These are phyloP conservation scores for Calonectria pteridis DNA, from an alignment of 2,329 filamentous ascomycete genomes.

Conservation along the genomic window DNA sequence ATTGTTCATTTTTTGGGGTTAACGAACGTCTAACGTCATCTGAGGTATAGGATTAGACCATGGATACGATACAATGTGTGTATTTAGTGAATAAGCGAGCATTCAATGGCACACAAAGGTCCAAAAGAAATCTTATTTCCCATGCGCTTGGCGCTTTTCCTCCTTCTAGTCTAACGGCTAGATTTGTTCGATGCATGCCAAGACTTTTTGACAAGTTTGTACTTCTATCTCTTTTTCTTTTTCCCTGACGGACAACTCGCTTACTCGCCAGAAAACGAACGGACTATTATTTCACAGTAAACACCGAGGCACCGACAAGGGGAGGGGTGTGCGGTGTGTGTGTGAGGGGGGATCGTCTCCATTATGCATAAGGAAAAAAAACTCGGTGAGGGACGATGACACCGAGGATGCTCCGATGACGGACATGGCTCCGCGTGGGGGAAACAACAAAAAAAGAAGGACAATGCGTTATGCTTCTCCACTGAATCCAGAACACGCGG, in stretches of 20 bases:
- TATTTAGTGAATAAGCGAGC: conserved; percentile 3
- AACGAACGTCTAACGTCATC: background rate
- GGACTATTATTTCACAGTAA: background rate
- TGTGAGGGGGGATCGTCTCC: background rate
- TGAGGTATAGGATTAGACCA: background rate
- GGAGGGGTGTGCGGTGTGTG: background rate
- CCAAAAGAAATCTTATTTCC: background rate
- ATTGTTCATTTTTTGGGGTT: background rate
- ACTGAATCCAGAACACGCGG: conserved; percentile 4
- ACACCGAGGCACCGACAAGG: background rate
- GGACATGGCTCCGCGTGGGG: background rate
- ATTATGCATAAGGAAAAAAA: background rate
- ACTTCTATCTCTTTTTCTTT: background rate
- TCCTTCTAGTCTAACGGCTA: conserved; percentile 8
- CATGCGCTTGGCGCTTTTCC: background rate
- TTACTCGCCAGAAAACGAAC: background rate
- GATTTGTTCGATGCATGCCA: conserved; percentile 2
- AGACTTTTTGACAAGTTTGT: background rate
- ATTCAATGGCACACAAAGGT: background rate
- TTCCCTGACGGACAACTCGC: background rate
- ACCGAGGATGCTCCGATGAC: background rate
- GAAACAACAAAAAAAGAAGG: background rate
- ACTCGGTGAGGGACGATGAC: background rate
- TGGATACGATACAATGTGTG: background rate
- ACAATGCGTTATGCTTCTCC: conserved; percentile 5